These are phyloP conservation scores for Trichoderma sp. DNA, from an alignment of 2,329 filamentous ascomycete genomes.

Conservation along the genomic window DNA sequence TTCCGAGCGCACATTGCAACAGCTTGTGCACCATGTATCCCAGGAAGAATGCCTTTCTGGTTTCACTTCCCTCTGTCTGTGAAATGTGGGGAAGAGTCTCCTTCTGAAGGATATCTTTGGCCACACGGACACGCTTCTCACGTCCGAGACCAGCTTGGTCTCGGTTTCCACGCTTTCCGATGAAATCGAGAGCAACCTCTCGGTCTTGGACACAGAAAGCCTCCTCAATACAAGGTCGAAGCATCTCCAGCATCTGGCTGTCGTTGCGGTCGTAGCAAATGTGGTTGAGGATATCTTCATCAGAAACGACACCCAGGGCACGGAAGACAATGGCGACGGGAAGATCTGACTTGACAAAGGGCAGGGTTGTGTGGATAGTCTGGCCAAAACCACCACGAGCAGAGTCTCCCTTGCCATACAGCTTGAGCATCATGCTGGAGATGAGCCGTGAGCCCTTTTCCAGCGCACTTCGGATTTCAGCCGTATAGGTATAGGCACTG, in stretches of 20 bases:
- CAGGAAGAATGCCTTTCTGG: slow-evolving; percentile 93
- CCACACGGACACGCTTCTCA: slow-evolving; percentile 87
- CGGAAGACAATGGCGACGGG: slow-evolving; percentile 95
- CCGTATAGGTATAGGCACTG: slow-evolving; percentile 88
- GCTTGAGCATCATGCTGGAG: slow-evolving; percentile 86
- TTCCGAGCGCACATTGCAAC: slow-evolving; percentile 86
- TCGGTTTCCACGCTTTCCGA: slow-evolving; percentile 81
- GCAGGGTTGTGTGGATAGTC: slow-evolving; percentile 85
- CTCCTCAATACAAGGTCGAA: slow-evolving; percentile 96
- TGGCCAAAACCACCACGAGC: slow-evolving; percentile 74
- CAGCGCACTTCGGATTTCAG: slow-evolving; percentile 92
- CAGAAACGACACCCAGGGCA: slow-evolving; percentile 90
- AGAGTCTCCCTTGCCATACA: slow-evolving; percentile 82
- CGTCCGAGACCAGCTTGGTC: slow-evolving; percentile 62
- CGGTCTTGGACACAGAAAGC: slow-evolving; percentile 94
- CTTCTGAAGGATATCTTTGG: slow-evolving; percentile 92
- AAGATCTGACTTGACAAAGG: slow-evolving; percentile 90
- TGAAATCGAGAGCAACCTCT: slow-evolving; percentile 90
- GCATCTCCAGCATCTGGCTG: slow-evolving; percentile 94
- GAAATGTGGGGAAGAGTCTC: slow-evolving; percentile 96
- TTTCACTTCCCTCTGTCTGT: slow-evolving; percentile 90
- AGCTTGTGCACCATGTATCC: slow-evolving; percentile 99
- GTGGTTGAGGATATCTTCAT: slow-evolving; percentile 96
- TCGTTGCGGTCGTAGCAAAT: slow-evolving; percentile 96
- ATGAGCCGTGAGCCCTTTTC: slow-evolving; percentile 95